Base-by-base conservation (phyloP, 768 basidiomycete genomes). In the Boletus sensibilis region DNA sequence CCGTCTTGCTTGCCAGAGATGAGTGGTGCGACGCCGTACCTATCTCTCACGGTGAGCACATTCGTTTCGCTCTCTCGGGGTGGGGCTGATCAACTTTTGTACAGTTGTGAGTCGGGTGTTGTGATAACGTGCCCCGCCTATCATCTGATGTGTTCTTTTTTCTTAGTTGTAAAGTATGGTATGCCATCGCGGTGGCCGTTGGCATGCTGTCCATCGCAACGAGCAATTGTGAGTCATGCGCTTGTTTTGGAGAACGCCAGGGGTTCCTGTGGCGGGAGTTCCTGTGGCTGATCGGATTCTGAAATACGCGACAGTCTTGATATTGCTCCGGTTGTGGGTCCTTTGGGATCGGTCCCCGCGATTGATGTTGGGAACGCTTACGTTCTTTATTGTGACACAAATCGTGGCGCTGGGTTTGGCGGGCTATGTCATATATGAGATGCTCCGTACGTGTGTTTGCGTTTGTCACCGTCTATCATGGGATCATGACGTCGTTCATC, bases 291-390 rank as follows among this genome's bases (percentile, higher is more conserved):
- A 62, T 52, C 57, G 18, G 11, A n/a, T 13, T 3, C 14, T 23
- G 46, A 21, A 47, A 52, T 43, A 58, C 14, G 1, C 42, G 23
- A 39, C 33, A 77, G 77, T 76, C 55, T 66, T 77, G 21, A 63
- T 78, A 12, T 59, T 78, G 35, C 62, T 77, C n/a, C 72, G 74
- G 2, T 29, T 77, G 9, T 78, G 77, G 77, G 60, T 72, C 23
- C 58, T 76, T 6, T 76, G 76, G 64, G 68, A 66, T 38, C 64
- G 68, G 12, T 37, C 33, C 1, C 65, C 60, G n/a, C 54, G 56
- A 5, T 43, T 77, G 25, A 64, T 76, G 44, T 21, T 68, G 20
- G 52, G 38, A 41, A 76, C 73, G 1, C 50, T 76, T 4, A 20
- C 39, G 14, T 59, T 71, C 31, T 77, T 68, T 27, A 18, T 72